Conservation (phyloP, 176 grass and related monocot species). For the Bonia amplexicaulis region DNA sequence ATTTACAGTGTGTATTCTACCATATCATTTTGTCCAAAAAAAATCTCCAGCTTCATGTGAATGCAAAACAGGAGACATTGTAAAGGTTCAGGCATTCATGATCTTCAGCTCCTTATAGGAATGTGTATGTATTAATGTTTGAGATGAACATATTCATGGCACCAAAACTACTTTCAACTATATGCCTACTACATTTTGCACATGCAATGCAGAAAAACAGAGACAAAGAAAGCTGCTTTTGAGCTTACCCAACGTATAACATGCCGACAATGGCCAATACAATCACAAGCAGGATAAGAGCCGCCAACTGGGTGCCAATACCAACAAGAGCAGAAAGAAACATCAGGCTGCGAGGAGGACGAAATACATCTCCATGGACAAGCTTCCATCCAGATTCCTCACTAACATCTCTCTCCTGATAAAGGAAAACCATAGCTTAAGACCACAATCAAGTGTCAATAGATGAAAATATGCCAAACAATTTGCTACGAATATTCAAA, state of each 20-base stretch:
- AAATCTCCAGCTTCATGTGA: not conserved
- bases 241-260: constrained; percentile 89
- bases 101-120: not conserved
- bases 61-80: not conserved
- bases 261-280: constrained; percentile 93
- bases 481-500: not conserved
- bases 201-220: not conserved
- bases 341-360: constrained; percentile 52
- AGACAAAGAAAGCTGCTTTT: not conserved
- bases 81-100: not conserved
- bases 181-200: not conserved
- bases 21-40: not conserved
- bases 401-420: constrained; percentile 93
- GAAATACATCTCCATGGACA: constrained; percentile 99
- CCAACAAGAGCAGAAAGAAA: constrained; percentile 89
- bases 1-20: not conserved
- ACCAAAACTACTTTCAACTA: not conserved
- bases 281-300: constrained; percentile 88
- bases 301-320: constrained; percentile 75
- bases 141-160: constrained; percentile 5
- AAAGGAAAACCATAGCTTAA: constrained; percentile 2
- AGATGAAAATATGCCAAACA: not conserved
- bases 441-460: not conserved
- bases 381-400: constrained; percentile 99
- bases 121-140: not conserved